Evolutionary conservation across 78 protist genomes (phyloP), one percentile per base, ranked within the genome.

Genomic region (Cavenderia fasciculata): DNA sequence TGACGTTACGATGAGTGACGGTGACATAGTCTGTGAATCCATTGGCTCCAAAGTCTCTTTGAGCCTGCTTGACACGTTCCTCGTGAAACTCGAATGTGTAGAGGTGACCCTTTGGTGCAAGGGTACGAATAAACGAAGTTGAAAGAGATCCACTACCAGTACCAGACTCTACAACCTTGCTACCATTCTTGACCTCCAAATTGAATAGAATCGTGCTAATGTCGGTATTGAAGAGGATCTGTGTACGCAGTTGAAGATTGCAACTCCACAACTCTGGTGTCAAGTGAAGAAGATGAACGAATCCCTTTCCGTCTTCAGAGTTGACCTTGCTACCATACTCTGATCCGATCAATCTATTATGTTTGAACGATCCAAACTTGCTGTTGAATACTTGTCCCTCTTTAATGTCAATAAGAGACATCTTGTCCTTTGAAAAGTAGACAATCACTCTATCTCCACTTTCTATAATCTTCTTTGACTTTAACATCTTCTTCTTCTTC

Each of bases 91-190:
- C 98, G 51, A 85, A 94, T 36, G 98, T 97, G 79, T 47, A 43
- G 19, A 97, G 59, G 36, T 62, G 94, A 46, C 98, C 98, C 5
- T 33, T 4, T 21, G 95, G 96, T 33, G 87, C 93, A n/a, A 97
- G 65, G 0, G 95, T 88, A 8, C 94, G 44, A 3, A 95, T 91
- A 16, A 97, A 52, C 2, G 96, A 69, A 29, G 90, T 92, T n/a
- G 97, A 85, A 16, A 97, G 57, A 2, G 94, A 29, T 5, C 97
- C 98, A 33, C 94, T 75, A 29, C 98, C 98, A 2, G 98, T 97
- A 23, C 98, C 98, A 2, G 95, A 68, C 59, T 97, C 98, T 25
- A 96, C 79, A 19, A 94, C 97, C 18, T 40, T 36, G 2, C 41
- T 8, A 0, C 98, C 98, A n/a, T 94, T 92, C 18, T n/a, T n/a